Percentiles rank a stretch among this genome's conserved stretches.
Conservation (phyloP, 306 rosid species). For the Rosa rugosa region DNA sequence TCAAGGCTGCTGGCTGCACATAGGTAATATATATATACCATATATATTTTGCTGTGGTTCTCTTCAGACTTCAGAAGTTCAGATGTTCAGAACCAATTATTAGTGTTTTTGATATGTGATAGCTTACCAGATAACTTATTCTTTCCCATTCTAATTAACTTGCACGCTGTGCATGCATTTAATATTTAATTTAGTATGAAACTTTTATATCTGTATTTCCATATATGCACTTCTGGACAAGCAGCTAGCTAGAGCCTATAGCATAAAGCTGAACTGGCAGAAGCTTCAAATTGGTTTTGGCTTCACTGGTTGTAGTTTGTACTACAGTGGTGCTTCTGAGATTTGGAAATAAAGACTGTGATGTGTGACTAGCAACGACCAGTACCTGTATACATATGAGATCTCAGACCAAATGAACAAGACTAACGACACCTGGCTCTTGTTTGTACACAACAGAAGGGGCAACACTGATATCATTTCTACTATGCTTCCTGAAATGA, state of each 20-base stretch:
- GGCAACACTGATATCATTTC: not conserved
- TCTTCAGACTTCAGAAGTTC: not conserved
- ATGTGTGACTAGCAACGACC: not conserved
- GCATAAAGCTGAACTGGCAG: not conserved
- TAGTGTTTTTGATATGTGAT: not conserved
- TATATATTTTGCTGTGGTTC: not conserved
- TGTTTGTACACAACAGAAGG: not conserved
- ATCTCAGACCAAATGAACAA: not conserved
- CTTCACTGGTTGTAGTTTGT: not conserved
- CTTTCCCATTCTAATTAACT: not conserved
- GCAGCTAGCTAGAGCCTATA: not conserved
- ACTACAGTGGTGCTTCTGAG: not conserved
- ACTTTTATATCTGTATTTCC: not conserved
- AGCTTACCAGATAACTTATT: not conserved
- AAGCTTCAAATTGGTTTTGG: not conserved
- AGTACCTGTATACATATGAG: not conserved
- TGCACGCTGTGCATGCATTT: not conserved
- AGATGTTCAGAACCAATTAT: not conserved
- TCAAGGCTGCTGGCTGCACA: not conserved
- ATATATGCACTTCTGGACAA: not conserved
- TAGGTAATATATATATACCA: not conserved
- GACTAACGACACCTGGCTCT: not conserved
- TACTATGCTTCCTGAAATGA: not conserved
- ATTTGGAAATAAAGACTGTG: not conserved
- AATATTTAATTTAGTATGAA: not conserved